Evolutionary conservation across 108 stramenopile species (phyloP), one percentile per base, ranked within the genome.

Genomic region (Cyclotella cryptica): DNA sequence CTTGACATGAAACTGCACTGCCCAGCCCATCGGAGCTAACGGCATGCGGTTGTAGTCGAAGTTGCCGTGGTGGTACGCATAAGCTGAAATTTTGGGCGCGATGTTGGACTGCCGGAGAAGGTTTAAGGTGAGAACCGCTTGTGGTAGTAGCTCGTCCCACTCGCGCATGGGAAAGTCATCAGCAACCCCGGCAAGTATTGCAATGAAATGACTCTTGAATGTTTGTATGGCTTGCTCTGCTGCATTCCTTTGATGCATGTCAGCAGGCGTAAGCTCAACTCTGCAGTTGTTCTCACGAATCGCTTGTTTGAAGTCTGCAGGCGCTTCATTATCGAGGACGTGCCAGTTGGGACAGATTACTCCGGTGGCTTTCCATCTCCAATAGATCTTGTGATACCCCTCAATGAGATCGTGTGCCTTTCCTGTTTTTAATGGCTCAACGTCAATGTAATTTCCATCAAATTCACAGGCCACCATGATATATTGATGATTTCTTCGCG

Each of bases 171-270:
- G 85, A 65, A 84, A 84, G 0, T 67, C 27, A 6, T 41, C 45
- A 52, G 77, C 54, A 14, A 66, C 57, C 8, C 76, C 43, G 66
- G 63, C 55, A n/a, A 88, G 58, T 35, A 64, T 43, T 4, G 87
- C 64, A 43, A 83, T 78, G 66, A 87, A 84, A 58, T 87, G 86
- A 30, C 73, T 71, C 44, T 82, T 77, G 60, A 82, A 88, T 5
- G 87, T 88, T 41, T 69, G 84, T n/a, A 88, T 88, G 47, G 85
- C 87, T 44, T 71, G 72, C 62, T 85, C 78, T 11, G 87, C 81
- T 18, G 78, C 69, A 73, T 88, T 87, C 26, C 54, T 27, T 0
- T 77, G 53, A 57, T 87, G 84, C 10, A 30, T 40, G 41, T 84
- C 74, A 22, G 75, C 49, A 2, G 72, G 62, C 2, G 59, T 75